Percentiles rank a stretch among this genome's conserved stretches.
Evolutionary conservation across 1,139 yeast genomes (phyloP).

Genomic region (Yueomyces sp.): DNA sequence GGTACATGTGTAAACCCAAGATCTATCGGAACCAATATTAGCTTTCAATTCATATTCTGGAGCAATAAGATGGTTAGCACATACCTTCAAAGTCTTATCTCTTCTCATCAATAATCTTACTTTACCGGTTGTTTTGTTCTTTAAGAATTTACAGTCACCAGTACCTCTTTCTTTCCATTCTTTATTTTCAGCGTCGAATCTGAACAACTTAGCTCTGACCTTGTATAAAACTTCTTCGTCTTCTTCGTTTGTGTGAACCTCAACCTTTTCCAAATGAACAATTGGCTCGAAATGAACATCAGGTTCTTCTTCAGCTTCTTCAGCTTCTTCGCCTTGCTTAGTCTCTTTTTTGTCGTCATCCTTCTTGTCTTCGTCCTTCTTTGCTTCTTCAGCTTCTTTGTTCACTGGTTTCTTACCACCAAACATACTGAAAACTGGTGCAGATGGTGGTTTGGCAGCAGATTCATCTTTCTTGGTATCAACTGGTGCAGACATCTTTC

Average conservation of each 20-base stretch:
- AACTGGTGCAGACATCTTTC: slow-evolving; percentile 11
- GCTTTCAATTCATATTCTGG: slow-evolving; percentile 81
- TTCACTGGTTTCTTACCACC: slow-evolving; percentile 69
- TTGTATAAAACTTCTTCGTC: slow-evolving; percentile 81
- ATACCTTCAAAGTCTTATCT: slow-evolving; percentile 93
- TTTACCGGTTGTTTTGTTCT: slow-evolving; percentile 72
- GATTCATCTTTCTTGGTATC: slow-evolving; percentile 16
- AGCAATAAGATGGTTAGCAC: slow-evolving; percentile 89
- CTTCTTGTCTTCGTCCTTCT: slow-evolving; percentile 24
- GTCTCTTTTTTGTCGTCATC: slow-evolving; percentile 22
- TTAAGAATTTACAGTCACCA: slow-evolving; percentile 91
- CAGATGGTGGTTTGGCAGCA: slow-evolving; percentile 41
- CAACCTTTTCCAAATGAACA: slow-evolving; percentile 89
- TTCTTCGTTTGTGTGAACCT: slow-evolving; percentile 94
- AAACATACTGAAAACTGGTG: slow-evolving; percentile 81
- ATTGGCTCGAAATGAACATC: slow-evolving; percentile 96
- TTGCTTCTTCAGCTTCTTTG: slow-evolving; percentile 28
- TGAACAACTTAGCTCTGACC: slow-evolving; percentile 88
- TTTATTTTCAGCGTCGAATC: slow-evolving; percentile 67
- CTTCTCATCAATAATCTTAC: slow-evolving; percentile 95
- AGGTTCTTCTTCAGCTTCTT: slow-evolving; percentile 72
- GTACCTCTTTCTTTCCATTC: slow-evolving; percentile 99
- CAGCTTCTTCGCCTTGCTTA: slow-evolving; percentile 32
- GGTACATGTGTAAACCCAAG: slow-evolving; percentile 94
- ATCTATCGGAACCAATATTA: slow-evolving; percentile 93